phyloP scores from a whole-genome alignment of 2,329 filamentous ascomycete species.

The Apiospora saccharicola region DNA sequence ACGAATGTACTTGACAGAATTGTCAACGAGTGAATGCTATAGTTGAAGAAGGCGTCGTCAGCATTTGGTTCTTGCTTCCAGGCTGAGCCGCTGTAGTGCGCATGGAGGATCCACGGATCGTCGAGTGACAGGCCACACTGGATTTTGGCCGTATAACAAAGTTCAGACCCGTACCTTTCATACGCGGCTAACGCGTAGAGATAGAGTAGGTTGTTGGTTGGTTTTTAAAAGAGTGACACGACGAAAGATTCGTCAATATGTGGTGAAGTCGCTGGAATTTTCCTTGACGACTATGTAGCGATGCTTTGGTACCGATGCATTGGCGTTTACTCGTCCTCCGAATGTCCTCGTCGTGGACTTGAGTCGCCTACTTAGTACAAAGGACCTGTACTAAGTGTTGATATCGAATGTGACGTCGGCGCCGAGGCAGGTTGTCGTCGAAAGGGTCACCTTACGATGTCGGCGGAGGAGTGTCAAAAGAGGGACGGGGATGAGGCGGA shows the following conservation, averaged over 20 bases:
- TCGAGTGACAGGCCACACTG: conserved; percentile 31
- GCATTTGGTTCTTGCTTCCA: conserved; percentile 23
- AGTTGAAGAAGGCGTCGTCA: conserved; percentile 13
- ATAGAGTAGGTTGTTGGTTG: conserved; percentile 27
- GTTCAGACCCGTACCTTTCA: conserved; percentile 22
- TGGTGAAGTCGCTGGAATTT: conserved; percentile 27
- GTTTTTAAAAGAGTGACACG: conserved; percentile 45
- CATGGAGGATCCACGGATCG: conserved; percentile 36
- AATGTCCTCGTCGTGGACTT: conserved; percentile 35
- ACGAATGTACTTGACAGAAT: conserved; percentile 56
- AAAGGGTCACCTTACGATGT: conserved; percentile 43
- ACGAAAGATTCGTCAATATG: conserved; percentile 44
- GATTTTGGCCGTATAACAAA: not conserved
- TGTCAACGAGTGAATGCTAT: conserved; percentile 12
- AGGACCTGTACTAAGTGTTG: conserved; percentile 27
- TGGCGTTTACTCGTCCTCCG: conserved; percentile 30
- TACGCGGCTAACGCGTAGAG: conserved; percentile 7
- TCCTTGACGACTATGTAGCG: conserved; percentile 25
- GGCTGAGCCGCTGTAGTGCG: conserved; percentile 19
- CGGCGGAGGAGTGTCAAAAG: conserved; percentile 39
- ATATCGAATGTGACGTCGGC: conserved; percentile 37
- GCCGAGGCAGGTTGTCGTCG: conserved; percentile 42
- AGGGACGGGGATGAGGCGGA: conserved; percentile 42
- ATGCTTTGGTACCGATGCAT: conserved; percentile 28
- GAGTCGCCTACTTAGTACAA: conserved; percentile 35